phyloP scores from a whole-genome alignment of 2,329 filamentous ascomycete genomes.

The Hypoxylon sp. region DNA sequence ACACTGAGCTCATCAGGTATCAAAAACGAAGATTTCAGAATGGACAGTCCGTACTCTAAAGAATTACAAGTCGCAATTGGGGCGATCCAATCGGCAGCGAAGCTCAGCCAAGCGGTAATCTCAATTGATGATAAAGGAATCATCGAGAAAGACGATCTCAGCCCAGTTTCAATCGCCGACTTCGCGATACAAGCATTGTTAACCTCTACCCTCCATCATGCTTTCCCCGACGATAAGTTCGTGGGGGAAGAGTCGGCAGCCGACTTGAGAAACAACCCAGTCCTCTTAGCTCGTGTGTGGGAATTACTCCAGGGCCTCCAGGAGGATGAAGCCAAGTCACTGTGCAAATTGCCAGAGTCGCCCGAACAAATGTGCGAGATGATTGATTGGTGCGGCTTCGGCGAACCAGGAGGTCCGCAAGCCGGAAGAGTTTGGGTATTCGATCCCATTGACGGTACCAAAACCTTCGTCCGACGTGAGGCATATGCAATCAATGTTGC shows the following conservation, averaged over 20 bases:
- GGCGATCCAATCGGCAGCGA: constrained; percentile 60
- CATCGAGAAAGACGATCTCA: constrained; percentile 69
- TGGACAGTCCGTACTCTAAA: constrained; percentile 53
- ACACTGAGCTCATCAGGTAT: no score
- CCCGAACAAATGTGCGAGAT: constrained; percentile 66
- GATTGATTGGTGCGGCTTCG: constrained; percentile 67
- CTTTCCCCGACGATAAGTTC: constrained; percentile 67
- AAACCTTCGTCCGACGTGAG: constrained; percentile 68
- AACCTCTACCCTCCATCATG: constrained; percentile 63
- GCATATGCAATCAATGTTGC: constrained; percentile 72
- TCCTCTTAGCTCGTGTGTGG: constrained; percentile 65
- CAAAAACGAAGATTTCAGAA: constrained; percentile 23
- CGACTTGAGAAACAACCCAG: constrained; percentile 61
- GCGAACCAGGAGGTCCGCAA: constrained; percentile 53
- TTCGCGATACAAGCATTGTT: constrained; percentile 72
- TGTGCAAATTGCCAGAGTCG: constrained; percentile 56
- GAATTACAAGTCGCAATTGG: constrained; percentile 52
- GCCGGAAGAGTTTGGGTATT: constrained; percentile 69
- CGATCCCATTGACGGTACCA: constrained; percentile 73
- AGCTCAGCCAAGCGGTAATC: constrained; percentile 66
- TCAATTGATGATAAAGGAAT: constrained; percentile 64
- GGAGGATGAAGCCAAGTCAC: constrained; percentile 48
- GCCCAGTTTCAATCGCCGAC: constrained; percentile 72
- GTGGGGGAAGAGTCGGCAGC: constrained; percentile 71
- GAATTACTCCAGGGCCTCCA: constrained; percentile 57